Base-by-base conservation (phyloP, 2,329 filamentous ascomycete species). In the Venturia carpophila region DNA sequence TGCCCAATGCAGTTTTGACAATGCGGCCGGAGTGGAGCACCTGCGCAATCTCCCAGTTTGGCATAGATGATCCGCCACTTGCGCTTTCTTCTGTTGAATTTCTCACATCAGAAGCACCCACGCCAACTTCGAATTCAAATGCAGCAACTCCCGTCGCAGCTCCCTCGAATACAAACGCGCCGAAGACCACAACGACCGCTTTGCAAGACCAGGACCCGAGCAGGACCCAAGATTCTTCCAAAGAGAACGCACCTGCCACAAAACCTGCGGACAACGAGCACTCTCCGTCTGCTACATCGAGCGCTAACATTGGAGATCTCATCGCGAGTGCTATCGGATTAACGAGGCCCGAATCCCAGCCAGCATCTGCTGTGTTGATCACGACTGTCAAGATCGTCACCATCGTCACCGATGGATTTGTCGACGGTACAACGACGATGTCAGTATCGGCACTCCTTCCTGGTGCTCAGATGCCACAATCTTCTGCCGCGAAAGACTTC, bases 11-110 rank as follows among this genome's bases (percentile, higher is more conserved):
- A 17, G 60, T 62, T 27, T 9, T 34, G 17, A 47, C 39, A 19
- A 39, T 62, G 34, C 39, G 42, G 17, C 60, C 60, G 10, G 60
- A 62, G 17, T 62, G 60, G 60, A 42, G n/a, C 6, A 62, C 30
- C 24, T 62, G 60, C n/a, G 15, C 1, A 4, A 34, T 62, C 27
- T 24, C n/a, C 13, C 5, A 10, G 3, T 43, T 43, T 43, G 60
- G 60, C 27, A 13, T 62, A 4, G n/a, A 62, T 5, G 60, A 62
- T n/a, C 60, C 60, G 24, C 60, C 60, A 3, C 3, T 62, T 27
- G 39, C 39, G 34, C 42, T 62, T 1, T 5, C 21, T 1, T 10
- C 60, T n/a, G 60, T 47, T 21, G 42, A 30, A 24, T 41, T 39
- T n/a, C 39, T 62, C 60, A 47, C 39, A 2, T n/a, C 37, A 21